These are phyloP conservation scores for Phytophthora boehmeriae DNA, from an alignment of 352 stramenopile genomes.

Conservation along the genomic window DNA sequence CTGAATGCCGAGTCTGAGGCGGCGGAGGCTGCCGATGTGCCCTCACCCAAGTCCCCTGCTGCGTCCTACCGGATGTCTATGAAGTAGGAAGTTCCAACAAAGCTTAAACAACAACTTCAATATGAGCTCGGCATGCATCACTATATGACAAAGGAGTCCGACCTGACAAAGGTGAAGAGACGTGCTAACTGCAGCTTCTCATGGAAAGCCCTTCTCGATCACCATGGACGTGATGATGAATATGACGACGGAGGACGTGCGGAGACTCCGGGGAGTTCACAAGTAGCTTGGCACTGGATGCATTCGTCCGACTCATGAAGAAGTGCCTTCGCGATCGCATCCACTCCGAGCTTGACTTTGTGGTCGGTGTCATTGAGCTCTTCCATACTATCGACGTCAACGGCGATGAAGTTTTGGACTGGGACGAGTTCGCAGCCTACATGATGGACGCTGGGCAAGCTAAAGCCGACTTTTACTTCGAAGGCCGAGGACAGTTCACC, in stretches of 20 bases:
- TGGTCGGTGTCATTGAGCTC: conserved; percentile 85
- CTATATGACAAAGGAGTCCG: too few relatives aligned
- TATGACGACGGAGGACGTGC: conserved; percentile 82
- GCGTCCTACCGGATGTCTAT: conserved; percentile 38
- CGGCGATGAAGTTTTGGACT: conserved; percentile 84
- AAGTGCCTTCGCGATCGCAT: conserved; percentile 72
- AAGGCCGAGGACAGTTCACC: conserved; percentile 24
- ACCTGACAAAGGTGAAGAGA: too few relatives aligned
- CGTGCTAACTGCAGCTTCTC: too few relatives aligned
- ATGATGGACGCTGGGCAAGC: conserved; percentile 82
- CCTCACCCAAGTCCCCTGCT: conserved; percentile 34
- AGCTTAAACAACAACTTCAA: conserved; percentile 3
- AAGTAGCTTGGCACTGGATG: conserved; percentile 51
- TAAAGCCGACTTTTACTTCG: conserved; percentile 58
- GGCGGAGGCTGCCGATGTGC: conserved; percentile 5
- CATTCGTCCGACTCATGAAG: conserved; percentile 79
- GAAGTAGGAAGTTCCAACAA: conserved; percentile 22
- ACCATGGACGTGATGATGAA: conserved; percentile 89
- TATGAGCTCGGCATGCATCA: conserved; percentile 6
- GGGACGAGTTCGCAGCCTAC: conserved; percentile 90
- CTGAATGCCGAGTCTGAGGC: conserved; percentile 10
- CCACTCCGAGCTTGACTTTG: conserved; percentile 76
- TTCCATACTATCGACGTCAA: conserved; percentile 93
- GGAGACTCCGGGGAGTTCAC: conserved; percentile 64
- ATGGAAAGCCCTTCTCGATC: background rate